Base-by-base conservation (phyloP, 495 filamentous ascomycete genomes). In the Penicillium crystallinum region DNA sequence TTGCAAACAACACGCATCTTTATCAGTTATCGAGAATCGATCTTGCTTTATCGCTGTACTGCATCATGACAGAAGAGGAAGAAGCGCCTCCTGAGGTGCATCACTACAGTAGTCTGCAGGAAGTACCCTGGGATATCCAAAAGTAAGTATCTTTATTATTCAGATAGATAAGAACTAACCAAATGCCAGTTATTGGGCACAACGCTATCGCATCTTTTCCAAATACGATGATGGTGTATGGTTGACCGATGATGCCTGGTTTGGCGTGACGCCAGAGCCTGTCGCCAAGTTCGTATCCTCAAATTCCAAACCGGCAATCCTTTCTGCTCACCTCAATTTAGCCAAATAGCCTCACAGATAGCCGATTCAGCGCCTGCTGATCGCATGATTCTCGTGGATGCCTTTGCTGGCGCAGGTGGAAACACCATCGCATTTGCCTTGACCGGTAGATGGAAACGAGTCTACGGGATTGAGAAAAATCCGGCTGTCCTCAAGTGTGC, bases 361-460 rank as follows among this genome's bases (percentile, higher is more conserved):
- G 69, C 79, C 22, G 62, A 69, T 17, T 61, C 73, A 33, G 63
- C 76, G 45, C 73, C 89, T 57, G 54, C 73, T 47, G 65, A 79
- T 57, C 68, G 78, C 45, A 77, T 64, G 3, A 72, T 84, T 48
- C 57, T 97, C 27, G 81, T 98, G 37, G 93, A 98, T 65, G 80
- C 86, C 15, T 97, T 98, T 72, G 86, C 84, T 19, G 93, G 93
- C 27, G 89, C 90, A 8, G 93, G 93, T 14, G 93, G 91, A 44
- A 97, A 98, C 64, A 79, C 85, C n/a, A 98, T 98, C 54, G 89
- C 91, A 25, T 95, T 97, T 61, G 93, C 93, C 12, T 74, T 81
- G 7, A 85, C 85, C 3, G 80, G 78, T 9, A 78, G 81, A 44
- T 97, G 90, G 86, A 77, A 81, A 25, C 83, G 80, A 41, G 79